Evolutionary conservation across 139 green algal genomes (phyloP).

Genomic region (Chlorella sp.): DNA sequence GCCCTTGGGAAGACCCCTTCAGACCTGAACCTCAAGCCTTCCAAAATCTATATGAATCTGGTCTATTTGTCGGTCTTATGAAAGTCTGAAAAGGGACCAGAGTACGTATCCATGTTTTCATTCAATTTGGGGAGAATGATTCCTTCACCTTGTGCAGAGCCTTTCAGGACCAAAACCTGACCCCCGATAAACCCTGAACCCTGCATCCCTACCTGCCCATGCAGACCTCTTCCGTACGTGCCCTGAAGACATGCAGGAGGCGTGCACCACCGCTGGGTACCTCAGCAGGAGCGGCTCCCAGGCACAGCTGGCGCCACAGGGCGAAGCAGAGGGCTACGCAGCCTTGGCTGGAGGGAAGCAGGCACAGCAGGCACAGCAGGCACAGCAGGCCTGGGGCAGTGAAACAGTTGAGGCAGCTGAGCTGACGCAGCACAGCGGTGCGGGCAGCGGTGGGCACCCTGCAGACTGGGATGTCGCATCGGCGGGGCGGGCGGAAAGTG

Average conservation of each 20-base stretch:
- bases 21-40: too few relatives aligned
- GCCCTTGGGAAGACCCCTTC: too few relatives aligned
- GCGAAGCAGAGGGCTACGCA: neutral
- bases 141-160: too few relatives aligned
- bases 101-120: too few relatives aligned
- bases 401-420: neutral
- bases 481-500: neutral
- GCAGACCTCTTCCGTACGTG: conserved; percentile 32
- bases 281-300: neutral
- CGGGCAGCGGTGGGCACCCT: neutral
- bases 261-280: neutral
- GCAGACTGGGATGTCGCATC: neutral
- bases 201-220: neutral
- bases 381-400: neutral
- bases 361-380: neutral
- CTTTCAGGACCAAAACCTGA: too few relatives aligned
- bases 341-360: neutral
- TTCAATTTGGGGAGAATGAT: too few relatives aligned
- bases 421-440: neutral
- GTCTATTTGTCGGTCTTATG: too few relatives aligned
- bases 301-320: neutral
- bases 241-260: neutral
- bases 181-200: too few relatives aligned
- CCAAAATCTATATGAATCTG: too few relatives aligned
- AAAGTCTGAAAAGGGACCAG: too few relatives aligned